Base-by-base conservation (phyloP, 2,329 filamentous ascomycete species). In the Aspergillus aculeatus region DNA sequence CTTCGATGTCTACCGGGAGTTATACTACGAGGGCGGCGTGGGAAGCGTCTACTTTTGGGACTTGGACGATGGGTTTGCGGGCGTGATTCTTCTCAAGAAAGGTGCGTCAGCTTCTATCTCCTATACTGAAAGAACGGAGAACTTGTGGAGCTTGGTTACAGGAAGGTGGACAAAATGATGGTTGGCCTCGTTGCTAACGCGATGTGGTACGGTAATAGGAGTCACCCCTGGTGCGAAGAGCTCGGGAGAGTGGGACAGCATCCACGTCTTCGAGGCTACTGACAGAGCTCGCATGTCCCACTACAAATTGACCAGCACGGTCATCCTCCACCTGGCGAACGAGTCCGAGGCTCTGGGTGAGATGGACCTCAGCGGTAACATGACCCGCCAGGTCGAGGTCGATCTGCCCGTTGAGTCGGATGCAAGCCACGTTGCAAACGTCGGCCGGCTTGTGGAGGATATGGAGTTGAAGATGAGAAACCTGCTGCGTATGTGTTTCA, bases 381-480 rank as follows among this genome's bases (percentile, higher is more conserved):
- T 99, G 92, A 98, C 95, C 60, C 87, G 95, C 63, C 95, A 99
- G 82, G 87, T 97, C 55, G 94, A 99, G 81, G 87, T 90, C 72
- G 93, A 98, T 77, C 82, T 96, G 74, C 86, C 91, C 9, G 91
- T 97, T 41, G 92, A 96, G 68, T 89, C 89, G 70, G 94, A 98
- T 77, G 89, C 90, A 68, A 92, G 90, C 76, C 95, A 99, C 81
- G 95, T 99, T 69, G 91, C 90, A 69, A 99, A 99, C 78, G 91
- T 98, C 62, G 95, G 95, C 59, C 85, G 89, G 65, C 83, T 99
- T 73, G 93, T 99, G 55, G 95, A 99, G 82, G 95, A 99, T 77
- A 98, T 99, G 95, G 95, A 99, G 81, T 86, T 97, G 75, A 96
- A 97, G 84, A 98, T 99, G 95, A 87, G 95, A 66, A 99, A 99